phyloP scores from a whole-genome alignment of 768 basidiomycete species.

The Panellus pusillus region DNA sequence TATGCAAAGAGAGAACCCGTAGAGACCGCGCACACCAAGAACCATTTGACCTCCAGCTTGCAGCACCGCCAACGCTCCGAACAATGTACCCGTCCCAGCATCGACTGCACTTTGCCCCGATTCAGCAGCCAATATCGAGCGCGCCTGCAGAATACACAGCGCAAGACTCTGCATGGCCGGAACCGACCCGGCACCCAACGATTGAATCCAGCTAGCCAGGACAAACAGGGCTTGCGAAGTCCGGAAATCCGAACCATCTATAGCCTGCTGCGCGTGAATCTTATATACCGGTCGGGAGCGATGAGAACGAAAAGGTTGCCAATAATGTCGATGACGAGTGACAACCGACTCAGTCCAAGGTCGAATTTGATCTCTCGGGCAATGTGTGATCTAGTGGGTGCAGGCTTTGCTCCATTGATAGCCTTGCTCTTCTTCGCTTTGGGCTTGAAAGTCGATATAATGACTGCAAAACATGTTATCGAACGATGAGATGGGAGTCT shows the following conservation, averaged over 20 bases:
- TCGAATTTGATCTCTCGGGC: conserved; percentile 72
- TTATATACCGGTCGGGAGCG: conserved; percentile 44
- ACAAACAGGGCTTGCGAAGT: conserved; percentile 54
- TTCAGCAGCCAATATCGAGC: conserved; percentile 33
- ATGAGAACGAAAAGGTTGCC: conserved; percentile 60
- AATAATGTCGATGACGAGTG: conserved; percentile 64
- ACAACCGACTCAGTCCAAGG: conserved; percentile 57
- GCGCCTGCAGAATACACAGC: conserved; percentile 58
- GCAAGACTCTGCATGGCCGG: conserved; percentile 76
- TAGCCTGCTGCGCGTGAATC: conserved; percentile 22
- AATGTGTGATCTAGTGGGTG: conserved; percentile 53
- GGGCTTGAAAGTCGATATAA: conserved; percentile 63
- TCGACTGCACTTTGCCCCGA: conserved; percentile 20
- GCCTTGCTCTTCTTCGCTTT: conserved; percentile 13
- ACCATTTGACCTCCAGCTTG: conserved; percentile 73
- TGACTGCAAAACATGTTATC: conserved; percentile 36
- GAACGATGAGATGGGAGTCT: neutral
- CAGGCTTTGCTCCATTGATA: conserved; percentile 31
- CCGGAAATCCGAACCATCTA: conserved; percentile 9
- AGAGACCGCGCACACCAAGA: conserved; percentile 39
- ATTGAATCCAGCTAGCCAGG: conserved; percentile 55
- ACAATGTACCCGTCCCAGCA: conserved; percentile 51
- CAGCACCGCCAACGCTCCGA: conserved; percentile 72
- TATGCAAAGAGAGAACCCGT: neutral
- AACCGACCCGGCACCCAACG: conserved; percentile 60